phyloP scores from a whole-genome alignment of 495 filamentous ascomycete species.

The Penicillium maclennaniae region DNA sequence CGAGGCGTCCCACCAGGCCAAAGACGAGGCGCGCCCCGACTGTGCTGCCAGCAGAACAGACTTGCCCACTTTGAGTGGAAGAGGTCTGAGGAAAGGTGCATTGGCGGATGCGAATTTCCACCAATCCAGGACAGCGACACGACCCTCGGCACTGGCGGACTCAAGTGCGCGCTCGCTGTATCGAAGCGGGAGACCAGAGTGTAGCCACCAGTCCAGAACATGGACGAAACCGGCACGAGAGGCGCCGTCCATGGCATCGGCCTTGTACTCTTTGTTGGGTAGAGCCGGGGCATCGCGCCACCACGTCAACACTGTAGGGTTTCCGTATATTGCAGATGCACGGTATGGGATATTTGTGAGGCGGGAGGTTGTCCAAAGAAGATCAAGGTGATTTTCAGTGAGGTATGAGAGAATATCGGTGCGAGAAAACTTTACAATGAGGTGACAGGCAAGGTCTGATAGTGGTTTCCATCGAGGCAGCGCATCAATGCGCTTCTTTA shows the following conservation, averaged over 20 bases:
- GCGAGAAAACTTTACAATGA: slow-evolving; percentile 86
- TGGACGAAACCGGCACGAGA: slow-evolving; percentile 77
- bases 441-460: slow-evolving; percentile 75
- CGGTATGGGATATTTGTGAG: slow-evolving; percentile 79
- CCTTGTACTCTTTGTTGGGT: slow-evolving; percentile 70
- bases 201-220: slow-evolving; percentile 88
- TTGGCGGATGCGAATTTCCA: slow-evolving; percentile 64
- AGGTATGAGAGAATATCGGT: slow-evolving; percentile 75
- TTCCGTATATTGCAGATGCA: slow-evolving; percentile 81
- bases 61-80: slow-evolving; percentile 72
- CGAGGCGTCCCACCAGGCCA: slow-evolving; percentile 80
- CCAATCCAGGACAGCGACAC: slow-evolving; percentile 83
- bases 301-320: slow-evolving; percentile 80
- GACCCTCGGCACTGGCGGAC: slow-evolving; percentile 75
- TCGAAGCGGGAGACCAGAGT: slow-evolving; percentile 71
- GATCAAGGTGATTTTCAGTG: slow-evolving; percentile 68
- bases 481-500: slow-evolving; percentile 63
- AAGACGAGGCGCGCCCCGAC: slow-evolving; percentile 62
- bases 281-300: slow-evolving; percentile 76
- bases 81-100: slow-evolving; percentile 24
- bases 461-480: slow-evolving; percentile 66
- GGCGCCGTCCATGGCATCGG: slow-evolving; percentile 82
- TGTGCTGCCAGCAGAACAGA: slow-evolving; percentile 77
- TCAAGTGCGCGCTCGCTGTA: slow-evolving; percentile 86
- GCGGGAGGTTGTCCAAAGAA: slow-evolving; percentile 79